Percentiles rank a stretch among this genome's conserved stretches.
Evolutionary conservation across 306 rosid species (phyloP).

Genomic region (Mimosa pudica): DNA sequence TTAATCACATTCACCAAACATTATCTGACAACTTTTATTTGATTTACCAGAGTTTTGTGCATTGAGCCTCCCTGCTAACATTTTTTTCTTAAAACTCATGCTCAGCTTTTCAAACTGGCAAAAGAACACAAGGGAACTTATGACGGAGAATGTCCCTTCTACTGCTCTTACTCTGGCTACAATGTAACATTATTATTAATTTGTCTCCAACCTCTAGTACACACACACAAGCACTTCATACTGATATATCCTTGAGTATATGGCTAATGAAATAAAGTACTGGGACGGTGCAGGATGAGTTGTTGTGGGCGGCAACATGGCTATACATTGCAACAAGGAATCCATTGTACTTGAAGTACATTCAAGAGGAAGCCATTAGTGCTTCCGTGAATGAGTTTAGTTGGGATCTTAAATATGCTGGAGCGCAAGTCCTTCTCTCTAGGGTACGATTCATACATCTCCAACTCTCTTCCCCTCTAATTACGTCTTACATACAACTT

Average conservation of each 20-base stretch:
- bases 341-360: conserved; percentile 48
- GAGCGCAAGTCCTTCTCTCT: conserved; percentile 75
- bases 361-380: conserved; percentile 66
- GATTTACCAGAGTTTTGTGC: too few species aligned
- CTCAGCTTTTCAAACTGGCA: conserved; percentile 67
- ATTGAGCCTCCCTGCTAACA: too few species aligned
- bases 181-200: conserved; percentile 45
- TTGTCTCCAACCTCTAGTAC: neutral
- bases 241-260: neutral
- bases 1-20: too few species aligned
- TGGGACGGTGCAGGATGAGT: conserved; percentile 70
- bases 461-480: neutral
- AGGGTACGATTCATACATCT: conserved; percentile 40
- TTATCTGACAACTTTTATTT: too few species aligned
- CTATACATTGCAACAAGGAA: conserved; percentile 62
- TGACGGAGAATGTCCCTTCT: conserved; percentile 97
- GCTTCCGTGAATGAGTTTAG: conserved; percentile 78
- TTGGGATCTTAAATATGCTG: conserved; percentile 97
- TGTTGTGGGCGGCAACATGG: conserved; percentile 97
- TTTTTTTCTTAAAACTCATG: neutral
- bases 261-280: neutral
- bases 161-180: conserved; percentile 89
- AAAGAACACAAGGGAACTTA: conserved; percentile 71
- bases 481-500: neutral
- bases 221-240: too few species aligned